These are phyloP conservation scores for Podospora comata DNA, from an alignment of 495 filamentous ascomycete genomes.

Conservation along the genomic window DNA sequence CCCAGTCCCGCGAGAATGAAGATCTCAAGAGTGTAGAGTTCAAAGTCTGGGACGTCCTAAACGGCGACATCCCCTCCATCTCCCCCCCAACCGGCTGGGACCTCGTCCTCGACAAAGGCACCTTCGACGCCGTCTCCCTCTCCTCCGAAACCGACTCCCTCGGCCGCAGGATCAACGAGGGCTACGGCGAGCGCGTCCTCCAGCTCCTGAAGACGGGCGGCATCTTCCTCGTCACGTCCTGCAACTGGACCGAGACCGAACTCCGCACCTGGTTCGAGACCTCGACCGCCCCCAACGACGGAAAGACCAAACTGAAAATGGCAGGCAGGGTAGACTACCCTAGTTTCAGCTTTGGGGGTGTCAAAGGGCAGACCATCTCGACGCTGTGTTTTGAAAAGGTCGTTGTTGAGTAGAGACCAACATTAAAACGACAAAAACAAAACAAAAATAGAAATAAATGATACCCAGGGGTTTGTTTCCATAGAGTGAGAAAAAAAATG, in stretches of 20 bases:
- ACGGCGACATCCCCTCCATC: conserved; percentile 33
- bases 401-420: not conserved
- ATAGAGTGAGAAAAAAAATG: not conserved
- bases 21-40: conserved; percentile 44
- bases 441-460: conserved; percentile 5
- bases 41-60: conserved; percentile 72
- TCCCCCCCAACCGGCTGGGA: conserved; percentile 59
- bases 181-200: conserved; percentile 65
- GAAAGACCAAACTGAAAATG: conserved; percentile 34
- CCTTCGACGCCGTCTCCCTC: conserved; percentile 88
- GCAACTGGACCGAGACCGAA: conserved; percentile 96
- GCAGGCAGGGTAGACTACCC: conserved; percentile 74
- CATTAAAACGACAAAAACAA: not conserved
- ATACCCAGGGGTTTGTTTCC: not conserved
- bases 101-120: conserved; percentile 92
- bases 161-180: conserved; percentile 62
- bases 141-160: conserved; percentile 54
- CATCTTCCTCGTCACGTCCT: conserved; percentile 81
- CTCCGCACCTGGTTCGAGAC: conserved; percentile 69
- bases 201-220: conserved; percentile 65
- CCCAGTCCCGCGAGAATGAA: conserved; percentile 21
- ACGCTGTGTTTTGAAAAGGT: conserved; percentile 70
- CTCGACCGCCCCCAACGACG: conserved; percentile 11
- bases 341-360: conserved; percentile 79
- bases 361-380: conserved; percentile 79